These are phyloP conservation scores for Phyllosticta capitalensis DNA, from an alignment of 2,329 filamentous ascomycete species.

Conservation along the genomic window DNA sequence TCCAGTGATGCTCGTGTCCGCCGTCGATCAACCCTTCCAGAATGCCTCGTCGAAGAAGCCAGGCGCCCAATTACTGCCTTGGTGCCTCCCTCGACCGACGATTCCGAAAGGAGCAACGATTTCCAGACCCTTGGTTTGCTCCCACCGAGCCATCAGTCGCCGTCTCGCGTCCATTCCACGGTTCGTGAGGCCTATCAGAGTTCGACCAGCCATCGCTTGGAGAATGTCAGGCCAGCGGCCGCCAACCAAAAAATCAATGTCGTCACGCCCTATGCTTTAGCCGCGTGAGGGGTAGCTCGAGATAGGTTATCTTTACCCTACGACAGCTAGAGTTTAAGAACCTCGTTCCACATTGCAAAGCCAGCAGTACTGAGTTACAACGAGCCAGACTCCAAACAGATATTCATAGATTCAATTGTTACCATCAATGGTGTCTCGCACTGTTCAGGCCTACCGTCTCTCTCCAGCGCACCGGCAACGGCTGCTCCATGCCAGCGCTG, in stretches of 20 bases:
- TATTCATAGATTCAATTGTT: neutral
- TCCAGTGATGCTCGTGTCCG: neutral
- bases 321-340: neutral
- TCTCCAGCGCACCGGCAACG: neutral
- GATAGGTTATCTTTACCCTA: neutral
- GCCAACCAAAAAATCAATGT: neutral
- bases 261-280: neutral
- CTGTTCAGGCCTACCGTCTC: neutral
- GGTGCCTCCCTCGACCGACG: neutral
- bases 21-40: neutral
- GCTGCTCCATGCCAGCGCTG: neutral
- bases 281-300: neutral
- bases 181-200: neutral
- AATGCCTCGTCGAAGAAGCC: neutral
- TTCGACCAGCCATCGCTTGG: neutral
- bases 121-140: neutral
- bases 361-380: neutral
- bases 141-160: neutral
- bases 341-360: neutral
- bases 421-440: neutral
- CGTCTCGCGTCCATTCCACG: neutral
- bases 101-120: neutral
- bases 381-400: neutral
- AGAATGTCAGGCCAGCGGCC: neutral
- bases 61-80: neutral